phyloP scores from a whole-genome alignment of 257 asterid genomes.

The Eustoma russellianum region DNA sequence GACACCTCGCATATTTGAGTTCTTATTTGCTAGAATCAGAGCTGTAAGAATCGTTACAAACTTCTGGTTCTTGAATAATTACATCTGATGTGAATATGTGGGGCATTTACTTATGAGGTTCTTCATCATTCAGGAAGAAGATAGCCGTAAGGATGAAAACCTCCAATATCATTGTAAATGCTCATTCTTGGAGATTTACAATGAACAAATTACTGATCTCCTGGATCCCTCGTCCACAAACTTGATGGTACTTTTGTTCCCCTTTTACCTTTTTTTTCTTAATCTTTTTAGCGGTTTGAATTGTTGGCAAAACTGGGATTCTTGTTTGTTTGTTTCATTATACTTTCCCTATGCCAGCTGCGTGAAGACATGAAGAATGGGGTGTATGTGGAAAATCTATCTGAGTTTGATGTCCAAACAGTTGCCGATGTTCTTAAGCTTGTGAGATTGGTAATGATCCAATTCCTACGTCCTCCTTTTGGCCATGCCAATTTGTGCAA shows the following conservation, averaged over 20 bases:
- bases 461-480: not conserved
- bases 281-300: not conserved
- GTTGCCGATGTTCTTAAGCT: slow-evolving; percentile 88
- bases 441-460: slow-evolving; percentile 58
- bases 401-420: slow-evolving; percentile 85
- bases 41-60: slow-evolving; percentile 44
- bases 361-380: slow-evolving; percentile 91
- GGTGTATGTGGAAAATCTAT: slow-evolving; percentile 85
- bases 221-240: slow-evolving; percentile 95
- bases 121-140: slow-evolving; percentile 61
- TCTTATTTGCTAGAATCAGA: slow-evolving; percentile 92
- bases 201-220: slow-evolving; percentile 90
- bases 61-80: slow-evolving; percentile 3
- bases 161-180: slow-evolving; percentile 79
- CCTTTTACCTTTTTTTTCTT: too few relatives aligned
- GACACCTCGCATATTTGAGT: slow-evolving; percentile 96
- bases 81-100: slow-evolving; percentile 12
- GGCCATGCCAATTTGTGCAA: slow-evolving; percentile 1
- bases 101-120: slow-evolving; percentile 6
- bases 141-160: slow-evolving; percentile 72
- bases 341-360: slow-evolving; percentile 30
- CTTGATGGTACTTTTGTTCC: slow-evolving; percentile 54
- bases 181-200: slow-evolving; percentile 89
- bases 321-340: slow-evolving; percentile 11
- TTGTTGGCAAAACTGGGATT: slow-evolving; percentile 4